Evolutionary conservation across 2,329 filamentous ascomycete species (phyloP).

Genomic region (Penicillium sp.): DNA sequence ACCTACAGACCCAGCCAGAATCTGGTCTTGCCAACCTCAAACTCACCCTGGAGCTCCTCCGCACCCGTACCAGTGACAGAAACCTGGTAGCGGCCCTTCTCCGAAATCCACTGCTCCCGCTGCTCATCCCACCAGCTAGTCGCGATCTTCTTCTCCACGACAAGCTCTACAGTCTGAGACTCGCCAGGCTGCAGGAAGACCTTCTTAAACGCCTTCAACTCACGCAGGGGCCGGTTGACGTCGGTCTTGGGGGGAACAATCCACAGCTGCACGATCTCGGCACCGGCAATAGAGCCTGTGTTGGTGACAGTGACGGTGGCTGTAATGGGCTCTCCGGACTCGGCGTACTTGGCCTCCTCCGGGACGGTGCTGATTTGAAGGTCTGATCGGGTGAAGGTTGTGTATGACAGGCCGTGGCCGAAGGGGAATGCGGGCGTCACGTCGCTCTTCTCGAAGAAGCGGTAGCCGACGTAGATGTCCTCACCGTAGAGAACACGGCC

Average conservation of each 20-base stretch:
- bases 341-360: slow-evolving; percentile 43
- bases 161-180: slow-evolving; percentile 60
- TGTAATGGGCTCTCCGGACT: slow-evolving; percentile 51
- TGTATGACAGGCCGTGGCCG: slow-evolving; percentile 79
- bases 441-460: slow-evolving; percentile 75
- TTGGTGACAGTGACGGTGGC: slow-evolving; percentile 56
- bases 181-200: slow-evolving; percentile 64
- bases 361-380: slow-evolving; percentile 41
- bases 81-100: slow-evolving; percentile 67
- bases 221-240: slow-evolving; percentile 62
- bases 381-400: slow-evolving; percentile 63
- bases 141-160: slow-evolving; percentile 64
- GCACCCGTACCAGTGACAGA: slow-evolving; percentile 62
- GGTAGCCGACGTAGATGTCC: slow-evolving; percentile 79
- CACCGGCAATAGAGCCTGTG: slow-evolving; percentile 56
- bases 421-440: slow-evolving; percentile 73
- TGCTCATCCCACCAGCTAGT: slow-evolving; percentile 73
- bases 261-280: slow-evolving; percentile 61
- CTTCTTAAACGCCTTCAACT: slow-evolving; percentile 69
- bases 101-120: slow-evolving; percentile 65
- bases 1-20: slow-evolving; percentile 68
- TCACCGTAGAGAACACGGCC: slow-evolving; percentile 76
- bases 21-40: slow-evolving; percentile 63
- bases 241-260: slow-evolving; percentile 51
- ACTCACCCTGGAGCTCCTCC: slow-evolving; percentile 55